Conservation (phyloP, 1,139 yeast species). For the Suhomyces yuchorum region DNA sequence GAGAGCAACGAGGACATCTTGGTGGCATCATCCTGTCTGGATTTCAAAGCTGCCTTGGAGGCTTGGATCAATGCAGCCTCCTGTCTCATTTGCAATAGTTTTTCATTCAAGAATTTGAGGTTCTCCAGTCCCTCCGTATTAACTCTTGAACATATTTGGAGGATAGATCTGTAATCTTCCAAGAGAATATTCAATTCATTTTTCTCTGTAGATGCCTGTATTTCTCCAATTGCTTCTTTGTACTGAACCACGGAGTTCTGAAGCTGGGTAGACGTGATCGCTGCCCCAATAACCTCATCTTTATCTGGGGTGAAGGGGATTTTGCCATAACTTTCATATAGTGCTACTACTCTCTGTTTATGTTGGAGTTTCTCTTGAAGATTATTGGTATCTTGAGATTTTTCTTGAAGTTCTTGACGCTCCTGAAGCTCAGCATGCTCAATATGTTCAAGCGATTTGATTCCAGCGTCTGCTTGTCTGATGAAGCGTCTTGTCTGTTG, state of each 20-base stretch:
- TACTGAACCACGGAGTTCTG: conserved; percentile 24
- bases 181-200: conserved; percentile 7
- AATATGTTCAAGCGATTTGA: conserved; percentile 16
- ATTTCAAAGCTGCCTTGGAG: background rate
- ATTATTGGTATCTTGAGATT: background rate
- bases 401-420: background rate
- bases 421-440: background rate
- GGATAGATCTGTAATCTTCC: conserved; percentile 13
- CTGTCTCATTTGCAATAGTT: background rate
- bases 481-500: conserved; percentile 27
- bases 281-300: conserved; percentile 41
- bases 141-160: background rate
- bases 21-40: conserved; percentile 5
- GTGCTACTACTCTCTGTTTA: conserved; percentile 22
- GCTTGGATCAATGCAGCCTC: background rate
- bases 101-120: conserved; percentile 5
- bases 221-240: conserved; percentile 12
- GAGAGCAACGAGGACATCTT: conserved; percentile 9
- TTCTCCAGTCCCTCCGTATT: conserved; percentile 7
- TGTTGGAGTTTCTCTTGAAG: conserved; percentile 1
- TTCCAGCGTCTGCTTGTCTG: conserved; percentile 34
- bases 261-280: conserved; percentile 33
- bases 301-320: conserved; percentile 39
- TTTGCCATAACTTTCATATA: conserved; percentile 28
- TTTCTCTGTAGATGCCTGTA: background rate